Conservation (phyloP, 208 protist species). For the Leishmania aethiopica region DNA sequence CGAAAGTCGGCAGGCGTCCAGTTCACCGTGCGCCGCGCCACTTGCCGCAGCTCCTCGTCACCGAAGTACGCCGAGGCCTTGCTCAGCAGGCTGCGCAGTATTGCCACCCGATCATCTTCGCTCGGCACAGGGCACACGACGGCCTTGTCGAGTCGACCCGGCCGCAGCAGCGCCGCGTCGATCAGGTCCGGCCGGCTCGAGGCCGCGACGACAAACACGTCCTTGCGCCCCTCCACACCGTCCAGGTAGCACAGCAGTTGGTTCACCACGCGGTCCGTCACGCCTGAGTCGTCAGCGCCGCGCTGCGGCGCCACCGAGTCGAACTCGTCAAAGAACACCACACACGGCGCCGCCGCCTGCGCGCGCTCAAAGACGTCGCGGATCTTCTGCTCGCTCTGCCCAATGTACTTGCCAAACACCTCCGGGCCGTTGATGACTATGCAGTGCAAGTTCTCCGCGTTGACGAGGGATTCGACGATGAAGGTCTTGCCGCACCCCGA, state of each 20-base stretch:
- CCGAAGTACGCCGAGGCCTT: conserved; percentile 97
- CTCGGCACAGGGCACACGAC: conserved; percentile 87
- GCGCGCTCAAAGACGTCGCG: conserved; percentile 93
- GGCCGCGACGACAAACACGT: conserved; percentile 98
- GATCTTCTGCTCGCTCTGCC: conserved; percentile 93
- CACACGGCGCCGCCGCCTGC: conserved; percentile 86
- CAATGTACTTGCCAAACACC: conserved; percentile 96
- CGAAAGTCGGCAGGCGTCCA: conserved; percentile 86
- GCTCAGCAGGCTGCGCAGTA: conserved; percentile 98
- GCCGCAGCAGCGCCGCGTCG: conserved; percentile 93
- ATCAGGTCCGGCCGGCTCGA: conserved; percentile 98
- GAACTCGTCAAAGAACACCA: conserved; percentile 96
- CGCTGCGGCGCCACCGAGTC: conserved; percentile 93
- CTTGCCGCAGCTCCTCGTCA: conserved; percentile 42
- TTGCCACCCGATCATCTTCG: conserved; percentile 86
- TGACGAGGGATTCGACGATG: conserved; percentile 80
- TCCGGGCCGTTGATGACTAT: conserved; percentile 94
- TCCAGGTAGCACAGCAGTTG: conserved; percentile 99
- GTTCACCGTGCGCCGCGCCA: conserved; percentile 65
- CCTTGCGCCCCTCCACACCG: conserved; percentile 93
- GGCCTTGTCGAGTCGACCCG: conserved; percentile 89
- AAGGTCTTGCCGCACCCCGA: conserved; percentile 94
- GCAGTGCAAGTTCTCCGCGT: conserved; percentile 83
- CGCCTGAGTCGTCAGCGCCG: conserved; percentile 85
- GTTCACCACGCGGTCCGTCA: conserved; percentile 96